phyloP scores from a whole-genome alignment of 2,329 filamentous ascomycete genomes.

The Colletotrichum nymphaeae region DNA sequence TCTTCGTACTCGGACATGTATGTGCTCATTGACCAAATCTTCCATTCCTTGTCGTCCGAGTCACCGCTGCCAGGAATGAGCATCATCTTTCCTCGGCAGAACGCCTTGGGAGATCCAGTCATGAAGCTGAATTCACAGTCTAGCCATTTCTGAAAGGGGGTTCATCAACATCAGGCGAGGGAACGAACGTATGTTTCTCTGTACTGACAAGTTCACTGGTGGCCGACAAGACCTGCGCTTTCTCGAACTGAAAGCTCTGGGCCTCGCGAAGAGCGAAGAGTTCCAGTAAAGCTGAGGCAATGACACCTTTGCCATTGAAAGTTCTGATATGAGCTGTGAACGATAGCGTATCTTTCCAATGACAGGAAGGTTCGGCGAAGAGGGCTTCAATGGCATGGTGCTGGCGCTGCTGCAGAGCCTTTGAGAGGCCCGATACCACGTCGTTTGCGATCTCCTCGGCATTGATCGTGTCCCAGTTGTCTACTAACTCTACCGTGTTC shows the following conservation, averaged over 20 bases:
- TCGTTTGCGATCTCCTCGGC: neutral
- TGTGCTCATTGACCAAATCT: conserved; percentile 48
- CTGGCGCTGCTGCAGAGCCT: neutral
- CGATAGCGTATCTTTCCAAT: conserved; percentile 33
- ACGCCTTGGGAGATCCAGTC: conserved; percentile 44
- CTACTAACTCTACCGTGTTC: neutral
- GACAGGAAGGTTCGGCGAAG: neutral
- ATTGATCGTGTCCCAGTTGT: conserved; percentile 15
- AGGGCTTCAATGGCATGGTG: neutral
- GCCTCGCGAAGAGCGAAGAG: neutral
- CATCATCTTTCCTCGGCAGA: conserved; percentile 45
- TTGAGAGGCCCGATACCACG: neutral
- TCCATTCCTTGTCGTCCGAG: conserved; percentile 40
- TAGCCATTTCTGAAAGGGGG: conserved; percentile 11
- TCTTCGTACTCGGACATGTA: conserved; percentile 41
- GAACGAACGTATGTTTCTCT: neutral
- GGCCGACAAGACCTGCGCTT: conserved; percentile 15
- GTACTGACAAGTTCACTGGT: conserved; percentile 26
- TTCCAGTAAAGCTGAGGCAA: neutral
- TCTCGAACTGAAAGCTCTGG: neutral
- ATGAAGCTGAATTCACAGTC: conserved; percentile 43
- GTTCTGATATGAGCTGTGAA: conserved; percentile 34
- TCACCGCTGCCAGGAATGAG: conserved; percentile 40
- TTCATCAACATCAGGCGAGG: neutral
- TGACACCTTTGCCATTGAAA: conserved; percentile 9